Percentiles rank a stretch among this genome's conserved stretches.
phyloP scores from a whole-genome alignment of 352 stramenopile species.

The Phytophthora litchii region DNA sequence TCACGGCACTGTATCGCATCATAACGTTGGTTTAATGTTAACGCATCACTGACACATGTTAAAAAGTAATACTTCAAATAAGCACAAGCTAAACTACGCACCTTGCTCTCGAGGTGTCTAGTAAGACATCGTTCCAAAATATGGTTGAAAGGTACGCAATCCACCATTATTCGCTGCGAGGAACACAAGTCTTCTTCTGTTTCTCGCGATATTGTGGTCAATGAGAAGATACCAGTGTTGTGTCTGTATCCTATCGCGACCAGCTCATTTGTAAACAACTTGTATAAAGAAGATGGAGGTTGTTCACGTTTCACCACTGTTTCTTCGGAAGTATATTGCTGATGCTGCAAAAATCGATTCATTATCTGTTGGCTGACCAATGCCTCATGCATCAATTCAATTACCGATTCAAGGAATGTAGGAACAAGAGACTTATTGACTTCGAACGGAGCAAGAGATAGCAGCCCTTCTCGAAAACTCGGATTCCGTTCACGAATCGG shows the following conservation, averaged over 20 bases:
- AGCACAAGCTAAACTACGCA: background rate
- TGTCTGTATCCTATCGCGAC: constrained; percentile 17
- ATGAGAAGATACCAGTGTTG: constrained; percentile 4
- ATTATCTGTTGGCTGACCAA: constrained; percentile 71
- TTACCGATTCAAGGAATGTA: constrained; percentile 44
- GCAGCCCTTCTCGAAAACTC: constrained; percentile 50
- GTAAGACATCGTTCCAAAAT: constrained; percentile 42
- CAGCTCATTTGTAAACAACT: constrained; percentile 24
- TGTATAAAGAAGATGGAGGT: constrained; percentile 7
- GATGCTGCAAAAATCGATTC: constrained; percentile 59
- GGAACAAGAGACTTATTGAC: constrained; percentile 45
- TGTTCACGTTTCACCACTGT: constrained; percentile 5
- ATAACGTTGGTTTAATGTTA: constrained; percentile 5
- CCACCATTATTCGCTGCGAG: constrained; percentile 17
- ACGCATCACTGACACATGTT: background rate
- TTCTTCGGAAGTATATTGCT: constrained; percentile 13
- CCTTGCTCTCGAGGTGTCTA: constrained; percentile 41
- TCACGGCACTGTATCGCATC: constrained; percentile 42
- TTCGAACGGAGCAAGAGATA: constrained; percentile 50
- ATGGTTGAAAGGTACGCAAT: constrained; percentile 46
- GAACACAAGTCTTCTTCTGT: constrained; percentile 6
- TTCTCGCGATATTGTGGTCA: background rate
- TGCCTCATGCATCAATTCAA: constrained; percentile 46
- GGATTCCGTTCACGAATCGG: constrained; percentile 27
- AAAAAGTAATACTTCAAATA: background rate